Percentiles rank a stretch among this genome's conserved stretches.
Evolutionary conservation across 306 rosid species (phyloP).

Genomic region (Cucumis melo): DNA sequence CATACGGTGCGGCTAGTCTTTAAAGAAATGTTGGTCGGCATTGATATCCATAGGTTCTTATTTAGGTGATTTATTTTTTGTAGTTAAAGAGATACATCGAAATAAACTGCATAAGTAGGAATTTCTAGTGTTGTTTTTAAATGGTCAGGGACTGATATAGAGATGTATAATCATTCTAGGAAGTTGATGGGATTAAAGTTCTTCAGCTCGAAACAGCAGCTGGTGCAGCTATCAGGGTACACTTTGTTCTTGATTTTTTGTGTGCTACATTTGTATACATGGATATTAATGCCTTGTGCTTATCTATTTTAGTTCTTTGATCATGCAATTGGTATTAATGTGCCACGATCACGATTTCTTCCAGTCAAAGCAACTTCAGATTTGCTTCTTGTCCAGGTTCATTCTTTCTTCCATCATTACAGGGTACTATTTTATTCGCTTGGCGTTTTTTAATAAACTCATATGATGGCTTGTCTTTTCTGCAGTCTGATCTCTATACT

Average conservation of each 20-base stretch:
- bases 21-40: not conserved
- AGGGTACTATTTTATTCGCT: not conserved
- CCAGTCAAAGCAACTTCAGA: constrained; percentile 97
- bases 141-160: not conserved
- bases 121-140: not conserved
- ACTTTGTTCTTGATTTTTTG: not conserved
- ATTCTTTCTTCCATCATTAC: not conserved
- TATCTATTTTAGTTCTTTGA: constrained; percentile 57
- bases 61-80: not conserved
- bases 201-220: constrained; percentile 99
- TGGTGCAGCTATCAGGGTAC: constrained; percentile 96
- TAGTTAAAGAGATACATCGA: not conserved
- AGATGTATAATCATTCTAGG: constrained; percentile 42
- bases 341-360: constrained; percentile 91
- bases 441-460: not conserved
- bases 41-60: not conserved
- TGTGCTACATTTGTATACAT: not conserved
- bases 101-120: not conserved
- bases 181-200: constrained; percentile 89
- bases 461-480: not conserved
- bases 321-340: constrained; percentile 78
- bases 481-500: constrained; percentile 88
- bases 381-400: constrained; percentile 97
- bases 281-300: not conserved
- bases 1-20: not conserved